Conservation (phyloP, 768 basidiomycete species). For the Crucibulum laeve region DNA sequence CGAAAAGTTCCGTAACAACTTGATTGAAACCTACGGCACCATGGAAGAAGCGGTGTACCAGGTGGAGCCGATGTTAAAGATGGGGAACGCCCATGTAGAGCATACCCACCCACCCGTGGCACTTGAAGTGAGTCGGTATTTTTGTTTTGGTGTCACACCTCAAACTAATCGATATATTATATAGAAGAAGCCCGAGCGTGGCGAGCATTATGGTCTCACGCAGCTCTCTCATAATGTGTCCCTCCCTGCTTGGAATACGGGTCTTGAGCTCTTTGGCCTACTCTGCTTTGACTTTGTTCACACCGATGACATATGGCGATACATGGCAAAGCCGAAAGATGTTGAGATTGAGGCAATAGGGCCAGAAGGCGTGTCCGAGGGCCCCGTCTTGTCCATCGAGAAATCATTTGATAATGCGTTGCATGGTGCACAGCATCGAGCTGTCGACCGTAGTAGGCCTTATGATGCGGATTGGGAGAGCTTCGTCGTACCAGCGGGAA, state of each 20-base stretch:
- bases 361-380: background rate
- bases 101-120: background rate
- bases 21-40: background rate
- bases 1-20: background rate
- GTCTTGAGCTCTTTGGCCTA: background rate
- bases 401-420: no score
- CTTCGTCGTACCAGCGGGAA: background rate
- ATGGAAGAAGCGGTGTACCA: background rate
- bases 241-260: background rate
- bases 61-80: no score
- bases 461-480: no score
- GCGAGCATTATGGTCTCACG: background rate
- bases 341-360: background rate
- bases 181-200: background rate
- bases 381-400: background rate
- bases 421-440: no score
- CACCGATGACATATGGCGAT: background rate
- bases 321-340: background rate
- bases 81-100: background rate
- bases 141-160: background rate
- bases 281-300: background rate
- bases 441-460: no score
- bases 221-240: background rate
- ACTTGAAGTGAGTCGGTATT: background rate
- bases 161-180: background rate